Conservation (phyloP, 129 eudicot species). For the Flaveria bidentis region DNA sequence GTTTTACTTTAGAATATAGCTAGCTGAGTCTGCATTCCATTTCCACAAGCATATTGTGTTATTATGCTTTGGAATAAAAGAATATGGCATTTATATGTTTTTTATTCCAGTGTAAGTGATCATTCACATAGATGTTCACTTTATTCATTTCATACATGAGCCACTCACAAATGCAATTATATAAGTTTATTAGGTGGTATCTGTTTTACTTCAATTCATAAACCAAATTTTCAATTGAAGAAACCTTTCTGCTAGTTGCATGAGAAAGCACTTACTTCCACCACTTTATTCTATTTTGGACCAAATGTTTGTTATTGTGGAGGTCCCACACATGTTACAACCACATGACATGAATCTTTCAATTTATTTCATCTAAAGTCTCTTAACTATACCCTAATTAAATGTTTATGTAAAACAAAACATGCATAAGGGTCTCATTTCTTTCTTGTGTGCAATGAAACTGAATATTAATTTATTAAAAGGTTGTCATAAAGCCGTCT, state of each 20-base stretch:
- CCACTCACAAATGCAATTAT: slow-evolving; percentile 33
- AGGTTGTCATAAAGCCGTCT: neutral
- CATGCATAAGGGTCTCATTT: slow-evolving; percentile 7
- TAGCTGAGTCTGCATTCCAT: slow-evolving; percentile 72
- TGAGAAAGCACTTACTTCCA: slow-evolving; percentile 40
- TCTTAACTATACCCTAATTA: neutral
- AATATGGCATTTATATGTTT: slow-evolving; percentile 3
- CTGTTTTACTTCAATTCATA: slow-evolving; percentile 29
- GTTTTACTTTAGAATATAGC: slow-evolving; percentile 35
- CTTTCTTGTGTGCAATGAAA: slow-evolving; percentile 9
- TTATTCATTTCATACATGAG: slow-evolving; percentile 27
- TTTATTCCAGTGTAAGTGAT: neutral
- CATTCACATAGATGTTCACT: slow-evolving; percentile 25
- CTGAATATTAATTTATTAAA: neutral
- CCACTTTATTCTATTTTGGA: slow-evolving; percentile 34
- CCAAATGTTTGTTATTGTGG: slow-evolving; percentile 20
- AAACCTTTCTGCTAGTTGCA: slow-evolving; percentile 54
- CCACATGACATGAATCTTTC: slow-evolving; percentile 23
- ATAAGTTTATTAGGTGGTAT: slow-evolving; percentile 5
- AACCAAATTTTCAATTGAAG: slow-evolving; percentile 31
- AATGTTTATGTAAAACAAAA: slow-evolving; percentile 1
- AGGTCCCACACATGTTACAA: slow-evolving; percentile 36
- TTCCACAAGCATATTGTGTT: slow-evolving; percentile 56
- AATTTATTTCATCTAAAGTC: neutral
- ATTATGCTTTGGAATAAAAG: slow-evolving; percentile 31